These are phyloP conservation scores for Schizonepeta tenuifolia DNA, from an alignment of 257 asterid species.

Conservation along the genomic window DNA sequence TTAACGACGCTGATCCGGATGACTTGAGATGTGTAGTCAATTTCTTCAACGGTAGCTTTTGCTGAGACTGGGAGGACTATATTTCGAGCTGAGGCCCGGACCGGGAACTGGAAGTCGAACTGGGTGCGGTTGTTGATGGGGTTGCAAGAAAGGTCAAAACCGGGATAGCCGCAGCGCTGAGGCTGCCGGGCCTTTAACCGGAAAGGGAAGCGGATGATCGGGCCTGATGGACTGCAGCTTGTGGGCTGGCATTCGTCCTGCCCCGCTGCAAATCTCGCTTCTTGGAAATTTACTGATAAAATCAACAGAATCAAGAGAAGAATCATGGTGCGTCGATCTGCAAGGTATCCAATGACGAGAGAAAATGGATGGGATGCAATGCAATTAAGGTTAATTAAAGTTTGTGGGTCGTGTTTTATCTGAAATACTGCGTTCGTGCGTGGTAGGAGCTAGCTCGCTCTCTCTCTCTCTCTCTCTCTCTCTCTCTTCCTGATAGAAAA, in stretches of 20 bases:
- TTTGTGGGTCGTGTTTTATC: no score
- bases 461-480: no score
- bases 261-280: slow-evolving; percentile 37
- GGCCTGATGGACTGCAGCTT: slow-evolving; percentile 56
- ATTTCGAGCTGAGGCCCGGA: slow-evolving; percentile 47
- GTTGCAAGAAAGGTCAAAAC: slow-evolving; percentile 58
- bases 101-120: slow-evolving; percentile 51
- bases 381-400: no score
- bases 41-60: slow-evolving; percentile 38
- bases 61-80: slow-evolving; percentile 46
- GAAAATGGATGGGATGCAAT: neutral
- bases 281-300: slow-evolving; percentile 8
- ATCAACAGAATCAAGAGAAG: slow-evolving; percentile 34
- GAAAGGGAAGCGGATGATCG: slow-evolving; percentile 70
- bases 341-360: neutral
- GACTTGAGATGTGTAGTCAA: slow-evolving; percentile 49
- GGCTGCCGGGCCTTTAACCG: slow-evolving; percentile 54
- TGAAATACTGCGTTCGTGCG: neutral
- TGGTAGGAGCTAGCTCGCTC: no score
- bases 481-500: neutral
- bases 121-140: slow-evolving; percentile 46
- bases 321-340: slow-evolving; percentile 25
- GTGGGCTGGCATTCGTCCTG: slow-evolving; percentile 65
- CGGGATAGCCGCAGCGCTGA: slow-evolving; percentile 58
- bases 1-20: slow-evolving; percentile 37